Evolutionary conservation across 1,284 basidiomycete species (phyloP), one percentile per base, ranked within the genome.

Genomic region (Waitea zeae): DNA sequence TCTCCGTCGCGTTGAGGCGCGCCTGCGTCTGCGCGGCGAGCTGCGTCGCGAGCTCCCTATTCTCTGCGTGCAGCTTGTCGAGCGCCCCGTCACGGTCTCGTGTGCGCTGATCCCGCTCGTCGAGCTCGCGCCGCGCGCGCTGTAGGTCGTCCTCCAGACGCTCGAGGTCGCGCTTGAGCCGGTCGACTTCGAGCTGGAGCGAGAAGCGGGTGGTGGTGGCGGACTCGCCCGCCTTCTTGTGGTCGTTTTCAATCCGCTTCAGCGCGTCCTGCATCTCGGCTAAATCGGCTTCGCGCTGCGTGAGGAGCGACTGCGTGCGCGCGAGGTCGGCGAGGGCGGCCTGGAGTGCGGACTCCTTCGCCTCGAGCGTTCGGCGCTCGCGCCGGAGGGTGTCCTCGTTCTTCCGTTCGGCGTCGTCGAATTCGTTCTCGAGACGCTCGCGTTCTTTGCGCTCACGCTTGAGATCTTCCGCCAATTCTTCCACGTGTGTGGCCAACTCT

Each of bases 121-220:
- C 70, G 12, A 88, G 53, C 33, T 90, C 87, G 39, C 72, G 68
- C 34, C 81, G 64, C 2, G 78, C 70, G 11, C 80, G 70, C 12
- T 68, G 57, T 5, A 95, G 62, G 36, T 95, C 87, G 42, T 80
- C 75, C 47, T 93, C 86, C 9, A 79, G 64, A 5, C 80, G 62
- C 42, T 77, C 71, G 15, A 95, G 50, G 50, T 97, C 93, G 20
- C 90, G 70, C 49, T 82, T 80, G 33, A 93, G 60, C 2, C 89
- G 63, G 45, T 96, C 92, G 3, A 89, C 67, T 54, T 97, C 92
- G 17, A 96, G 68, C 52, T 95, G 84, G 27, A 97, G 58, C 0
- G 84, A 84, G 59, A 88, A 87, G 37, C 76, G 67, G 32, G 88
- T 82, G 7, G 77, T 80, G 1, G 80, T 80, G 45, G 82, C 79